Conservation (phyloP, 2,329 filamentous ascomycete genomes). For the Talaromyces pinophilus region DNA sequence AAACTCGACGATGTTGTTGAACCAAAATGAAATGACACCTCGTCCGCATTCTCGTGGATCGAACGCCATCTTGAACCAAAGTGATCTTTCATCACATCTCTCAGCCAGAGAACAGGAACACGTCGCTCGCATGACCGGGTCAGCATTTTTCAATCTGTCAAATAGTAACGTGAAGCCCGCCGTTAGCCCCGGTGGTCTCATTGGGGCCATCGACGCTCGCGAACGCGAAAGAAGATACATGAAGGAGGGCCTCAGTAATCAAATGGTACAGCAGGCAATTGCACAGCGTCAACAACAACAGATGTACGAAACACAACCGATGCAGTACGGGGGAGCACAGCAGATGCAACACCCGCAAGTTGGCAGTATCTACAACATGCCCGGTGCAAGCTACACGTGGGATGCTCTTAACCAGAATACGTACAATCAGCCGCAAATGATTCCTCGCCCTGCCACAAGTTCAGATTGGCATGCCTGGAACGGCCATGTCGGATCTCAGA, state of each 20-base stretch:
- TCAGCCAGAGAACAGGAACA: slow-evolving; percentile 87
- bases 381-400: slow-evolving; percentile 40
- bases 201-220: slow-evolving; percentile 76
- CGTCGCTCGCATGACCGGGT: slow-evolving; percentile 77
- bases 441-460: slow-evolving; percentile 21
- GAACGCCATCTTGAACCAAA: slow-evolving; percentile 51
- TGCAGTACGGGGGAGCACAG: slow-evolving; percentile 31
- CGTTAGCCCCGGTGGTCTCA: slow-evolving; percentile 60
- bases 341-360: slow-evolving; percentile 31
- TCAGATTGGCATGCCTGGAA: slow-evolving; percentile 33
- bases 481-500: slow-evolving; percentile 33
- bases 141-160: slow-evolving; percentile 70
- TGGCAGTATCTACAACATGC: slow-evolving; percentile 39
- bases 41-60: slow-evolving; percentile 62
- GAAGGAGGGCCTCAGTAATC: slow-evolving; percentile 67
- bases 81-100: slow-evolving; percentile 61
- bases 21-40: slow-evolving; percentile 13
- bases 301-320: slow-evolving; percentile 44
- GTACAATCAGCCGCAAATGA: slow-evolving; percentile 15
- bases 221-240: slow-evolving; percentile 75
- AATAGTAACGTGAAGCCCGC: slow-evolving; percentile 54
- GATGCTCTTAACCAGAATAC: slow-evolving; percentile 37
- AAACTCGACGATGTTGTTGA: slow-evolving; percentile 17
- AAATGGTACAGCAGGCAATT: slow-evolving; percentile 73
- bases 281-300: slow-evolving; percentile 63